phyloP scores from a whole-genome alignment of 345 rosid genomes.

The Erucastrum elatum region DNA sequence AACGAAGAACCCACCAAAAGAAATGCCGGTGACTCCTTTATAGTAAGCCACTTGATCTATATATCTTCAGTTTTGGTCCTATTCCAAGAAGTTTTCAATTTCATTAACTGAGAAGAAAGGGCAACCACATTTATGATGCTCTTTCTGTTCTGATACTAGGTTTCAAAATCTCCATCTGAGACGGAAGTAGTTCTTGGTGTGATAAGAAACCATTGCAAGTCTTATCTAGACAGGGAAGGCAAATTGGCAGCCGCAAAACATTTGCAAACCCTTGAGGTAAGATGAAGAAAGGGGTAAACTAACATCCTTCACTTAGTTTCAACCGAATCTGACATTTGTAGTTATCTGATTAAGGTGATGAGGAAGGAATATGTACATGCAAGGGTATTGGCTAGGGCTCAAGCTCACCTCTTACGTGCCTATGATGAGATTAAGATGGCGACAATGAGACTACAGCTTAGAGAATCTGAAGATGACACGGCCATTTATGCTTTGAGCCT shows the following conservation, averaged over 20 bases:
- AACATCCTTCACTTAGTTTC: slow-evolving; percentile 7
- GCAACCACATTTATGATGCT: neutral
- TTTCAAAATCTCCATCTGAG: slow-evolving; percentile 84
- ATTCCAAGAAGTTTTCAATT: neutral
- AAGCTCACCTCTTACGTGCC: slow-evolving; percentile 83
- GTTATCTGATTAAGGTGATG: slow-evolving; percentile 59
- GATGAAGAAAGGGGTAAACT: slow-evolving; percentile 8
- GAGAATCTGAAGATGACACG: slow-evolving; percentile 71
- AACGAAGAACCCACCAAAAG: slow-evolving; percentile 57
- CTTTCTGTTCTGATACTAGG: slow-evolving; percentile 44
- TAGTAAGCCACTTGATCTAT: slow-evolving; percentile 56
- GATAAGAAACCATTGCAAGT: slow-evolving; percentile 71
- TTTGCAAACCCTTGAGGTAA: slow-evolving; percentile 74
- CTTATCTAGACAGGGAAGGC: slow-evolving; percentile 56
- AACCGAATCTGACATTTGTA: slow-evolving; percentile 35
- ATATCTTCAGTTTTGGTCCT: slow-evolving; percentile 12
- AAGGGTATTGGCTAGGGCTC: slow-evolving; percentile 75
- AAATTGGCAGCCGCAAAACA: slow-evolving; percentile 67
- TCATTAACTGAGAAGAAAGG: no score
- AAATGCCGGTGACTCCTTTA: slow-evolving; percentile 61
- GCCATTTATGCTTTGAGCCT: slow-evolving; percentile 73
- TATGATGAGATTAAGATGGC: slow-evolving; percentile 96
- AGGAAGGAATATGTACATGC: slow-evolving; percentile 84
- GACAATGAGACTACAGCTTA: slow-evolving; percentile 74
- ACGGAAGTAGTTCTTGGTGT: slow-evolving; percentile 88